Percentiles rank a stretch among this genome's conserved stretches.
Conservation (phyloP, 177 flowering plant genomes). For the Vitis hybrid region DNA sequence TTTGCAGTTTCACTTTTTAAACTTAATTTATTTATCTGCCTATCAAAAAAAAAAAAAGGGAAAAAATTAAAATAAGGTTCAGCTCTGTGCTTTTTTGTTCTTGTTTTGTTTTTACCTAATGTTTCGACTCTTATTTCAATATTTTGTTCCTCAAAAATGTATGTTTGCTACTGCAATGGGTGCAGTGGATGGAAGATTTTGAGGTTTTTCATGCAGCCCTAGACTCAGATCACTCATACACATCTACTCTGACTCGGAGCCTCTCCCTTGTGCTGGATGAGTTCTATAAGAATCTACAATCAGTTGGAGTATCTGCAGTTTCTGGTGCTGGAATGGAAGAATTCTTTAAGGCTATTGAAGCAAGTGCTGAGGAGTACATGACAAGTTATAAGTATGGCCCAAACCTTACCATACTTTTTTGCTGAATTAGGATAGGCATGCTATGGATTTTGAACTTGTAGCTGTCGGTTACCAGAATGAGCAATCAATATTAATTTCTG, state of each 20-base stretch:
- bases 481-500: neutral
- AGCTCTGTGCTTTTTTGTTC: neutral
- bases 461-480: neutral
- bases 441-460: neutral
- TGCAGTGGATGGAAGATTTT: slow-evolving; percentile 96
- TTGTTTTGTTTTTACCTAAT: neutral
- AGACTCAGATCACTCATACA: slow-evolving; percentile 68
- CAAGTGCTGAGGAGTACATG: slow-evolving; percentile 88
- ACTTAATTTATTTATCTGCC: neutral
- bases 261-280: slow-evolving; percentile 81
- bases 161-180: slow-evolving; percentile 2
- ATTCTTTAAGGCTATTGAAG: slow-evolving; percentile 81
- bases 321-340: slow-evolving; percentile 83
- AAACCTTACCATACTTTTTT: neutral
- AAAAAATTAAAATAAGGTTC: too few species aligned
- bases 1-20: too few species aligned
- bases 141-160: neutral
- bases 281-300: slow-evolving; percentile 73
- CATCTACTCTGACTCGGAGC: slow-evolving; percentile 67
- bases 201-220: slow-evolving; percentile 79
- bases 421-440: neutral
- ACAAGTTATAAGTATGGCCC: slow-evolving; percentile 68
- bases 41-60: neutral
- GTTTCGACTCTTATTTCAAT: neutral
- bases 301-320: slow-evolving; percentile 89